Base-by-base conservation (phyloP, 1,284 basidiomycete species). In the Grifola frondosa region DNA sequence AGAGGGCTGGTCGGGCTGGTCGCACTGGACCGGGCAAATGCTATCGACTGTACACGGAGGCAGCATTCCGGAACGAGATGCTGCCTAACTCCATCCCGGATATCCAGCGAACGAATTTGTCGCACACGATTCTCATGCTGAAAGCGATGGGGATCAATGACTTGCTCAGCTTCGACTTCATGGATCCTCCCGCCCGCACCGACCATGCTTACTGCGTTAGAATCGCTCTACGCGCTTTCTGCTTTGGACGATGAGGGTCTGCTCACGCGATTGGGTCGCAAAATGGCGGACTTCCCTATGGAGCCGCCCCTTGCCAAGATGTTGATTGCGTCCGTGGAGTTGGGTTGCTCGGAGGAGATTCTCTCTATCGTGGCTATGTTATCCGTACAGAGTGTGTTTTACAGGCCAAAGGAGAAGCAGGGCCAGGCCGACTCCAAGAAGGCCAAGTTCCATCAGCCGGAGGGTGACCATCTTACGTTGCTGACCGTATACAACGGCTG, bases 141-240 rank as follows among this genome's bases (percentile, higher is more conserved):
- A 99, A 99, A 64, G 95, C 97, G 3, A 97, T 99, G 95, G 97
- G 97, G 24, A 84, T 99, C 70, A 99, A 99, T 61, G 95, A 99
- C 63, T 72, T 99, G 16, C 83, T 99, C 52, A 91, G 92, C 65
- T 99, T 99, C 65, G 96, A 98, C 66, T 99, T 98, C 63, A 98
- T 99, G 96, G 97, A 99, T 65, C 94, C 96, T 1, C 97, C n/a
- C 97, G 22, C 95, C 96, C 0, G 89, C 94, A 0, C 92, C 89
- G 59, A 98, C 95, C 5, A 91, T 99, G 82, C 73, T 97, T 40
- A 94, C 91, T 3, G 97, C 97, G 0, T 71, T 99, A 28, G 96
- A 99, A 64, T 84, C 89, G 46, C 70, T 99, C 3, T 98, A 97
- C 65, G 96, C 95, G 2, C 76, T 99, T 5, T 96, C 93, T 0